These are phyloP conservation scores for Astrothelium subdiscretum DNA, from an alignment of 495 filamentous ascomycete genomes.

Conservation along the genomic window DNA sequence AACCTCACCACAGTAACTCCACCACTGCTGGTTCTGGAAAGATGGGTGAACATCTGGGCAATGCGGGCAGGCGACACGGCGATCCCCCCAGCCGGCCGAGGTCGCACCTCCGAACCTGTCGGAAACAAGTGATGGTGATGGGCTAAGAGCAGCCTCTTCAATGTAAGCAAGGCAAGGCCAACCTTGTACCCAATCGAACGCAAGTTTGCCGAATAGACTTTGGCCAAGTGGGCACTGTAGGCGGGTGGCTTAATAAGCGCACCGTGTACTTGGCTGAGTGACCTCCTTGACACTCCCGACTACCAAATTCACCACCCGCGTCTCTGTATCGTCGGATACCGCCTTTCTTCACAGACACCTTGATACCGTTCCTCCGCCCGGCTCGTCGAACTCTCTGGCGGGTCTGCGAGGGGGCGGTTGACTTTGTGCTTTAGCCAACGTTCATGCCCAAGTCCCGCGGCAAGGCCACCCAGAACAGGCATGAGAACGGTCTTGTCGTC, in stretches of 20 bases:
- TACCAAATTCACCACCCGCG: neutral
- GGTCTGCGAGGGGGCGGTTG: neutral
- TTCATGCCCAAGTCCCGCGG: conserved; percentile 54
- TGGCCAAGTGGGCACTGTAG: neutral
- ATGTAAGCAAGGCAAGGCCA: no score
- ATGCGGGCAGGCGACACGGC: neutral
- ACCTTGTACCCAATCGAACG: no score
- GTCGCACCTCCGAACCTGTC: neutral
- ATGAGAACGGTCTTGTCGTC: conserved; percentile 79
- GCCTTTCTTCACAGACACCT: neutral
- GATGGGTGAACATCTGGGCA: neutral
- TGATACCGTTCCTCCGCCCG: conserved; percentile 10
- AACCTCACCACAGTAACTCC: neutral
- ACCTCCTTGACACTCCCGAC: neutral
- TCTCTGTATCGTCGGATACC: neutral
- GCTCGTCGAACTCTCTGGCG: conserved; percentile 13
- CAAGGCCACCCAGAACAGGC: conserved; percentile 45
- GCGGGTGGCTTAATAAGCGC: neutral
- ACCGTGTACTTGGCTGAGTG: neutral
- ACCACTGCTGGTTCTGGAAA: neutral
- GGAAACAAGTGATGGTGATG: neutral
- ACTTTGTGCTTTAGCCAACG: neutral
- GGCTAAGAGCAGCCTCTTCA: neutral
- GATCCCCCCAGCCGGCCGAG: neutral
- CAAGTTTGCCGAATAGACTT: no score